These are phyloP conservation scores for Crotalaria pallida DNA, from an alignment of 306 rosid species.

Conservation along the genomic window DNA sequence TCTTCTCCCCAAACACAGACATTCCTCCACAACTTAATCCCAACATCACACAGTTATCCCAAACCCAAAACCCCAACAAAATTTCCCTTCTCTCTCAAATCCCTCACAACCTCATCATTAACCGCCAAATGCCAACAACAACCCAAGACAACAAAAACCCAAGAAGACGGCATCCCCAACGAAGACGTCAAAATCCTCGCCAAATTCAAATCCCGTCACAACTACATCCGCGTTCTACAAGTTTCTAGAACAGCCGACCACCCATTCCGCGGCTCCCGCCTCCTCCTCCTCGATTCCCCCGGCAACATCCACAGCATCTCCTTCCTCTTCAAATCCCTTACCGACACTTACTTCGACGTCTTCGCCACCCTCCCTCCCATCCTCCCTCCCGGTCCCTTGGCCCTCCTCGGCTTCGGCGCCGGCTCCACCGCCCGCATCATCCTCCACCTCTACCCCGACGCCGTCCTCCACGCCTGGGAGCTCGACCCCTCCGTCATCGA, in stretches of 20 bases:
- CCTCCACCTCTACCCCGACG: slow-evolving; percentile 53
- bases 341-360: slow-evolving; percentile 77
- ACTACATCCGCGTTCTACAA: slow-evolving; percentile 75
- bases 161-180: slow-evolving; percentile 58
- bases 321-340: slow-evolving; percentile 53
- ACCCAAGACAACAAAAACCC: slow-evolving; percentile 27
- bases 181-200: slow-evolving; percentile 60
- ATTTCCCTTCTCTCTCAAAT: not conserved
- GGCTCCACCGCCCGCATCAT: slow-evolving; percentile 66
- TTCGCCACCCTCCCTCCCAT: slow-evolving; percentile 79
- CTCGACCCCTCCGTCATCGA: slow-evolving; percentile 75
- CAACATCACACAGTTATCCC: not conserved
- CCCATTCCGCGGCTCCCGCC: slow-evolving; percentile 83
- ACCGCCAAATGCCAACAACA: slow-evolving; percentile 39
- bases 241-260: slow-evolving; percentile 73
- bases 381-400: slow-evolving; percentile 73
- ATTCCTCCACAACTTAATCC: slow-evolving; percentile 20
- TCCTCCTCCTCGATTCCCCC: slow-evolving; percentile 82
- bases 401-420: slow-evolving; percentile 80
- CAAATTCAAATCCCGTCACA: slow-evolving; percentile 72
- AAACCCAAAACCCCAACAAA: not conserved
- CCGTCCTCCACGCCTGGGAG: slow-evolving; percentile 77
- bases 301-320: slow-evolving; percentile 96
- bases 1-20: slow-evolving; percentile 27
- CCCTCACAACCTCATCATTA: not conserved